Evolutionary conservation across 371 early-diverging fungal genomes (phyloP), one percentile per base, ranked within the genome.

Genomic region (Mucor piriformis): DNA sequence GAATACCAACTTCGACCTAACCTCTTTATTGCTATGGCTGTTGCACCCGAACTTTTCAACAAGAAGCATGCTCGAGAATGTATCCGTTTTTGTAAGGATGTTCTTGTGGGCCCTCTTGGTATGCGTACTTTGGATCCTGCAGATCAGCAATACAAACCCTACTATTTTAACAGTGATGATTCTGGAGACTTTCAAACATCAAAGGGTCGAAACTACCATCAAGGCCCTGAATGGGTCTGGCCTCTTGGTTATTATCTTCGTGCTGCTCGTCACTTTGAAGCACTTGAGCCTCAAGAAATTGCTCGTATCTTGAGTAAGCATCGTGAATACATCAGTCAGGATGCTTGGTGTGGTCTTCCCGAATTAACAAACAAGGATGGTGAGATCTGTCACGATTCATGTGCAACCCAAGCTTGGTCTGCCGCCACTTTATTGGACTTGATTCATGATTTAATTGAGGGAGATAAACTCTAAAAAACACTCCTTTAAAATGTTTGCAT

Each of bases 191-290:
- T 86, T 18, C 72, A 83, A 18, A 82, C 94, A 0, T 92, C 97
- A 3, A 94, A 96, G 53, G 99, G 99, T 12, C 91, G 89, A 73
- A 98, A 98, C 67, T 98, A 98, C 67, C 98, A 98, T 65, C 94
- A 97, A 64, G 99, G 97, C 4, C 86, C 92, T 69, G 99, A 98
- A 83, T 98, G 99, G 99, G 80, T 97, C 6, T 98, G 97, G 96
- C 82, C 84, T 12, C 79, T 87, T 0, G 96, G 96, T 0, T 95
- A 88, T 76, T 96, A 88, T 72, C 77, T 96, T 53, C 87, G 92
- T 12, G 94, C 99, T 1, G 90, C 88, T 44, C 67, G 91, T n/a
- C 57, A 82, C 29, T 93, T 96, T 64, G 76, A 81, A 47, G 62
- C 73, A 27, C 58, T 76, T 27, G 27, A 64, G n/a, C 52, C 59